These are phyloP conservation scores for Pyrenophora graminea DNA, from an alignment of 2,329 filamentous ascomycete genomes.

Conservation along the genomic window DNA sequence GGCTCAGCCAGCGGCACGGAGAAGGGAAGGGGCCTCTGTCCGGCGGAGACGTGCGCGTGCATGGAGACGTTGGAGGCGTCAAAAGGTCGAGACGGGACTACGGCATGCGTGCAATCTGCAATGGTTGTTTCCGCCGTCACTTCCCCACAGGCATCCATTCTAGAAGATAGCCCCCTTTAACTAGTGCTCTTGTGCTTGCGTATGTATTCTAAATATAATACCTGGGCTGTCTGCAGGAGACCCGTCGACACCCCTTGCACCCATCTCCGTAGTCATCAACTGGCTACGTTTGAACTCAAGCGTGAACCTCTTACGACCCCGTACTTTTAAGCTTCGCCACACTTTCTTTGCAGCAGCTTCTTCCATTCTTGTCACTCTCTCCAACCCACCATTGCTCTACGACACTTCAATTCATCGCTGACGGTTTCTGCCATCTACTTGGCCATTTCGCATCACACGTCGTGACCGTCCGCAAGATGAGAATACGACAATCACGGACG, in stretches of 20 bases:
- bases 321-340: slow-evolving; percentile 8
- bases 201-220: slow-evolving; percentile 20
- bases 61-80: slow-evolving; percentile 13
- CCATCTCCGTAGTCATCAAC: slow-evolving; percentile 25
- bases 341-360: slow-evolving; percentile 1
- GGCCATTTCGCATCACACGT: slow-evolving; percentile 13
- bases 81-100: slow-evolving; percentile 15
- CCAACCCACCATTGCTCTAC: not conserved
- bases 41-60: slow-evolving; percentile 16
- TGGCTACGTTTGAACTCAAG: slow-evolving; percentile 18
- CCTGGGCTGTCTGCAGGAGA: slow-evolving; percentile 23
- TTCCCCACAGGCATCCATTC: slow-evolving; percentile 9
- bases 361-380: slow-evolving; percentile 20
- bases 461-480: slow-evolving; percentile 56
- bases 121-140: slow-evolving; percentile 1
- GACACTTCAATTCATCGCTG: slow-evolving; percentile 3
- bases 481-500: slow-evolving; percentile 59
- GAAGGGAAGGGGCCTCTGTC: slow-evolving; percentile 31
- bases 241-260: slow-evolving; percentile 28
- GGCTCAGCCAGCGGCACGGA: slow-evolving; percentile 17
- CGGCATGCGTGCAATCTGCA: slow-evolving; percentile 1
- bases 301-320: slow-evolving; percentile 8
- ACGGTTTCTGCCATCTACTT: not conserved
- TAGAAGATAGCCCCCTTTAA: slow-evolving; percentile 19
- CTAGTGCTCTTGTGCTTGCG: slow-evolving; percentile 17